Conservation (phyloP, 306 rosid genomes). For the Oemleria cerasiformis region DNA sequence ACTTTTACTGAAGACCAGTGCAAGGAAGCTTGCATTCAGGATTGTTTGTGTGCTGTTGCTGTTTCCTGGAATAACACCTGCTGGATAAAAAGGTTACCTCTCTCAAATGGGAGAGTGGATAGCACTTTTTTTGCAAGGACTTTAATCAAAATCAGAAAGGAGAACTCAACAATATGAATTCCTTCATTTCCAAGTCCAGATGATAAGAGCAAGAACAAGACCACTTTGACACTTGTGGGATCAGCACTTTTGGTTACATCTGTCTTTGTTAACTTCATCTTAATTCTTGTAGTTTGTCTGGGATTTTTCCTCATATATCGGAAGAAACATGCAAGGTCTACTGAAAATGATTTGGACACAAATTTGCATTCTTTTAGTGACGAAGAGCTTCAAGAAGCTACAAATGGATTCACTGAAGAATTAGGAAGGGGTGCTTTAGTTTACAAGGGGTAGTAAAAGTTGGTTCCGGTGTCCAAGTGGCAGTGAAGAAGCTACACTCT, state of each 20-base stretch:
- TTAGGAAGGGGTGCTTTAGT: conserved; percentile 8
- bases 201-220: neutral
- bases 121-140: neutral
- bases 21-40: no score
- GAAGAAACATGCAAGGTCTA: neutral
- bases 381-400: conserved; percentile 33
- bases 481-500: no score
- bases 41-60: no score
- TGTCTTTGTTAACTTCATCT: conserved; percentile 8
- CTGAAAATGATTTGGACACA: neutral
- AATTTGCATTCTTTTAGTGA: conserved; percentile 28
- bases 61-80: neutral
- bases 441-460: conserved; percentile 13
- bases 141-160: conserved; percentile 16
- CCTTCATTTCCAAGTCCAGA: no score
- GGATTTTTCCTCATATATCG: conserved; percentile 4
- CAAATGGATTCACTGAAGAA: conserved; percentile 24
- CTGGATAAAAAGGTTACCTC: conserved; percentile 43
- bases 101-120: conserved; percentile 38
- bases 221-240: neutral
- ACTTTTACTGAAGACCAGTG: no score
- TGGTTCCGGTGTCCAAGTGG: neutral
- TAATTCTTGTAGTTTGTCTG: neutral
- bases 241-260: conserved; percentile 20
- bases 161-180: neutral